These are phyloP conservation scores for Fraxinus angustifolia DNA, from an alignment of 305 asterid species.

Conservation along the genomic window DNA sequence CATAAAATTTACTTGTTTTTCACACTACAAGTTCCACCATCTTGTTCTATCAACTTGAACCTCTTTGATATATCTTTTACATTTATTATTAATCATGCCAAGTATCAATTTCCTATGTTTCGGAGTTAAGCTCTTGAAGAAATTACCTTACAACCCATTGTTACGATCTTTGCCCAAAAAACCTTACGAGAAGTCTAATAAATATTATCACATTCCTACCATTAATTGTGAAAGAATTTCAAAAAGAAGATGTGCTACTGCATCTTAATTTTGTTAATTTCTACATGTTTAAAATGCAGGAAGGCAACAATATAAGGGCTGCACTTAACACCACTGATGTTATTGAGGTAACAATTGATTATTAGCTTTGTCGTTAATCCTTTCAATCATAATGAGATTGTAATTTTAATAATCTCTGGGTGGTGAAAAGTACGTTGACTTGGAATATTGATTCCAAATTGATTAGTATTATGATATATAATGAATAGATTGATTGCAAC, in stretches of 20 bases:
- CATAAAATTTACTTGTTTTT: neutral
- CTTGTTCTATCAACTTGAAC: neutral
- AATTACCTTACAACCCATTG: neutral
- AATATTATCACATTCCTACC: neutral
- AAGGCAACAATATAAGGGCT: constrained; percentile 68
- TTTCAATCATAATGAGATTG: neutral
- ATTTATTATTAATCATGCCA: neutral
- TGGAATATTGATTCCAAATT: neutral
- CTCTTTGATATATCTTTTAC: neutral
- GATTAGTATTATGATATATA: neutral
- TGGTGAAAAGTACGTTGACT: neutral
- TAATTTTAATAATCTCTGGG: neutral
- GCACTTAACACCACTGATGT: constrained; percentile 75
- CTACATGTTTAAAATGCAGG: constrained; percentile 48
- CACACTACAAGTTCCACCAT: neutral
- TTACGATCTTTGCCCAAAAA: neutral
- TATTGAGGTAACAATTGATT: constrained; percentile 53
- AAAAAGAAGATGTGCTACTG: neutral
- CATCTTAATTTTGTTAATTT: neutral
- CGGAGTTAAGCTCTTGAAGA: neutral
- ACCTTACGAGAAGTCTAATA: neutral
- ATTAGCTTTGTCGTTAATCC: constrained; percentile 3
- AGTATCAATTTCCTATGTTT: neutral
- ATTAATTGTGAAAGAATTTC: neutral
- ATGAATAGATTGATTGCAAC: neutral